Conservation (phyloP, 306 rosid genomes). For the Potentilla sterilis region DNA sequence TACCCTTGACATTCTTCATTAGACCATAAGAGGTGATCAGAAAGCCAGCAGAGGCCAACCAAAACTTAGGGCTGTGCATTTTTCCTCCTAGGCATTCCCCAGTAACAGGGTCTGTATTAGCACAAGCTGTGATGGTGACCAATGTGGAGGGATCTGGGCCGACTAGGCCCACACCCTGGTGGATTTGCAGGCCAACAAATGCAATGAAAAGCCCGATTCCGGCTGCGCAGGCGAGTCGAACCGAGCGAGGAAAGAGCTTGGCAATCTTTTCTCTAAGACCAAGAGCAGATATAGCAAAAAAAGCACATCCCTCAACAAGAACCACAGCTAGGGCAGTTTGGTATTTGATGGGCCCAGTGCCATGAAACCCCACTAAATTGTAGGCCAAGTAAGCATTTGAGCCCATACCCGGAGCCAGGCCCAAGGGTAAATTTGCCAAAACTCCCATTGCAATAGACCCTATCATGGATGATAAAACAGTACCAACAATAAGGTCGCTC, state of each 20-base stretch:
- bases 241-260: conserved; percentile 56
- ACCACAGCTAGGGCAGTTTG: conserved; percentile 70
- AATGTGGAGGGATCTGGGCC: conserved; percentile 73
- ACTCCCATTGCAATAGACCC: conserved; percentile 79
- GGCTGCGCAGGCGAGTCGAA: conserved; percentile 72
- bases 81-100: conserved; percentile 76
- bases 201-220: conserved; percentile 97
- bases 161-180: conserved; percentile 73
- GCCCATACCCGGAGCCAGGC: conserved; percentile 94
- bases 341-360: conserved; percentile 61
- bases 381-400: conserved; percentile 81
- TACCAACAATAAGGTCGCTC: conserved; percentile 78
- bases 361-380: conserved; percentile 81
- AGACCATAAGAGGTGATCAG: conserved; percentile 61
- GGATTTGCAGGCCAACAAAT: conserved; percentile 76
- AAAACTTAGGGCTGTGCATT: conserved; percentile 64
- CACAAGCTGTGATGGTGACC: conserved; percentile 70
- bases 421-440: conserved; percentile 77
- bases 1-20: conserved; percentile 68
- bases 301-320: conserved; percentile 58
- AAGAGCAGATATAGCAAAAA: conserved; percentile 59
- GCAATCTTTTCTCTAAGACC: conserved; percentile 84
- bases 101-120: conserved; percentile 45
- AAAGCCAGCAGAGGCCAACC: conserved; percentile 74
- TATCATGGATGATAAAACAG: conserved; percentile 64